Evolutionary conservation across 371 early-diverging fungal species (phyloP).

Genomic region (Saksenaea vasiformis): DNA sequence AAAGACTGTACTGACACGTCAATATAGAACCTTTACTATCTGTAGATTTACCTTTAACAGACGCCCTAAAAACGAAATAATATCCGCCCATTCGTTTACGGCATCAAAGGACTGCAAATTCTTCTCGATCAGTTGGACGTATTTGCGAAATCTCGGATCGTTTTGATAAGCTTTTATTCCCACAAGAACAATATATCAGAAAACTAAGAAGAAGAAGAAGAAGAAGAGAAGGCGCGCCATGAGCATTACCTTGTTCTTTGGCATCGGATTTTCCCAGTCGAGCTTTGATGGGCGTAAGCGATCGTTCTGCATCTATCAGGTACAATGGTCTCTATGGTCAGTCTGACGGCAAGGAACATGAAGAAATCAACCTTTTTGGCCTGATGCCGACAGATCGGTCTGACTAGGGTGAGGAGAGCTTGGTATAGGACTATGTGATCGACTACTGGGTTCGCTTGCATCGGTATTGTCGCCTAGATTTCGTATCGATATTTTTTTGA

Average conservation of each 20-base stretch:
- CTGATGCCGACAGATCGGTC: conserved; percentile 13
- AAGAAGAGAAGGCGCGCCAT: not conserved
- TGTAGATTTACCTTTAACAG: conserved; percentile 67
- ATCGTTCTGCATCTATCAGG: not conserved
- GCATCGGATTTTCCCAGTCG: conserved; percentile 14
- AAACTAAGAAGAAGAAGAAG: not conserved
- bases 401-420: conserved; percentile 4
- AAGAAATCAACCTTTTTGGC: not conserved
- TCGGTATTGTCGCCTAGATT: conserved; percentile 13
- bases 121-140: conserved; percentile 81
- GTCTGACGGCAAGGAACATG: not conserved
- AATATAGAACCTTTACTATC: not conserved
- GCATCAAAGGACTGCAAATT: conserved; percentile 89
- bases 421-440: conserved; percentile 1
- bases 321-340: not conserved
- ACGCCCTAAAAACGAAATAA: conserved; percentile 87
- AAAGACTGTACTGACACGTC: conserved; percentile 69
- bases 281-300: not conserved
- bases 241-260: conserved; percentile 18
- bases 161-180: conserved; percentile 27
- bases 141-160: conserved; percentile 81
- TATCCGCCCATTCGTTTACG: conserved; percentile 95
- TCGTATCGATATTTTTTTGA: conserved; percentile 30
- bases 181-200: not conserved
- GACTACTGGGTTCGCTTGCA: conserved; percentile 5